Conservation (phyloP, 768 basidiomycete genomes). For the Stropharia rugosoannulata region DNA sequence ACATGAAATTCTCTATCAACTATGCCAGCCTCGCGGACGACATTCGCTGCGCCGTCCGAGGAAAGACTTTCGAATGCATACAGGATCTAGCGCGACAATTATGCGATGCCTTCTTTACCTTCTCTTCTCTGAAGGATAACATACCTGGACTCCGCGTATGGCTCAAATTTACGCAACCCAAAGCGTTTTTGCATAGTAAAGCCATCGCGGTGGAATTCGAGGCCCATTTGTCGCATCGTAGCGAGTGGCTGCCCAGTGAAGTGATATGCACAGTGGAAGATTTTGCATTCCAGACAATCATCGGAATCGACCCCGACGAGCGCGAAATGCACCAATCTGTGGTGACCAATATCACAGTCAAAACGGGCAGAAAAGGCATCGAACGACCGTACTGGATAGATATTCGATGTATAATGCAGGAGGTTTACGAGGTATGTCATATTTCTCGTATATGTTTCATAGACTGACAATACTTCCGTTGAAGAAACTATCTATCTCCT, state of each 20-base stretch:
- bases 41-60: constrained; percentile 27
- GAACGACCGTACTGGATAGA: constrained; percentile 28
- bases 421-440: constrained; percentile 32
- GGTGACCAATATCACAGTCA: constrained; percentile 38
- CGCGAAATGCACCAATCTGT: constrained; percentile 63
- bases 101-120: constrained; percentile 34
- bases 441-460: neutral
- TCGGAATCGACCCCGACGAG: constrained; percentile 72
- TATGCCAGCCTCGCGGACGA: constrained; percentile 49
- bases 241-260: constrained; percentile 19
- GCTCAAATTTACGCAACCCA: constrained; percentile 46
- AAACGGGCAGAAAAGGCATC: constrained; percentile 18
- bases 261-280: constrained; percentile 30
- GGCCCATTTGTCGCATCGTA: constrained; percentile 17
- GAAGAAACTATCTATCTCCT: constrained; percentile 48
- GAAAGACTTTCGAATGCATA: constrained; percentile 36
- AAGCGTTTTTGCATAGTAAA: constrained; percentile 53
- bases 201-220: constrained; percentile 38
- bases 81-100: constrained; percentile 45
- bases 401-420: constrained; percentile 38
- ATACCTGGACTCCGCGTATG: constrained; percentile 29
- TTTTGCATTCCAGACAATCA: constrained; percentile 51
- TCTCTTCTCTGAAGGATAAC: constrained; percentile 26
- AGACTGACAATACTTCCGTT: constrained; percentile 3
- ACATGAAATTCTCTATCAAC: constrained; percentile 60